Evolutionary conservation across 352 stramenopile genomes (phyloP).

Genomic region (Globisporangium nodosum): DNA sequence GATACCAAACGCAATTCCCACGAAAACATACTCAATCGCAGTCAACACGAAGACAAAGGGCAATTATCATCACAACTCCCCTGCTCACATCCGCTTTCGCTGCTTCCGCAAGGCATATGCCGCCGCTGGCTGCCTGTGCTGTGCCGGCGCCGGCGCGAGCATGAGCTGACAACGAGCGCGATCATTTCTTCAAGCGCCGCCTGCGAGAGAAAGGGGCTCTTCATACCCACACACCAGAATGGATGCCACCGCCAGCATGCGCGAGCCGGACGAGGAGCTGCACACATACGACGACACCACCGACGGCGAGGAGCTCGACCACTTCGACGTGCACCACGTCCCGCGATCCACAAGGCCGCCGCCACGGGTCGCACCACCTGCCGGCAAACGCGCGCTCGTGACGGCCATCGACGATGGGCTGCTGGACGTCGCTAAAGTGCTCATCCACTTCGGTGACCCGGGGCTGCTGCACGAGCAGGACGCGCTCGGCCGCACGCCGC

Average conservation of each 20-base stretch:
- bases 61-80: too few species aligned
- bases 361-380: background rate
- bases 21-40: too few species aligned
- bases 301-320: conserved; percentile 9
- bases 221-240: background rate
- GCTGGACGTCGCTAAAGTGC: conserved; percentile 12
- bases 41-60: too few species aligned
- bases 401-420: conserved; percentile 10
- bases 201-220: background rate
- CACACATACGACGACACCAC: conserved; percentile 1
- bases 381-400: conserved; percentile 11
- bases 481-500: conserved; percentile 7
- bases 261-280: conserved; percentile 4
- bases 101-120: too few species aligned
- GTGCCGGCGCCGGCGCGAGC: too few species aligned
- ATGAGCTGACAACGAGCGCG: background rate
- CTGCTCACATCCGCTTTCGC: too few species aligned
- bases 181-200: conserved; percentile 1
- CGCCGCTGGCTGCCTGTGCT: background rate
- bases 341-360: background rate
- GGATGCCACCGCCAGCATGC: background rate
- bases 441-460: conserved; percentile 15
- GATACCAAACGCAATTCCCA: too few species aligned
- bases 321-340: conserved; percentile 3
- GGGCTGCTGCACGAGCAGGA: conserved; percentile 9